Percentiles rank a stretch among this genome's conserved stretches.
These are phyloP conservation scores for Setomelanomma holmii DNA, from an alignment of 2,329 filamentous ascomycete genomes.

Conservation along the genomic window DNA sequence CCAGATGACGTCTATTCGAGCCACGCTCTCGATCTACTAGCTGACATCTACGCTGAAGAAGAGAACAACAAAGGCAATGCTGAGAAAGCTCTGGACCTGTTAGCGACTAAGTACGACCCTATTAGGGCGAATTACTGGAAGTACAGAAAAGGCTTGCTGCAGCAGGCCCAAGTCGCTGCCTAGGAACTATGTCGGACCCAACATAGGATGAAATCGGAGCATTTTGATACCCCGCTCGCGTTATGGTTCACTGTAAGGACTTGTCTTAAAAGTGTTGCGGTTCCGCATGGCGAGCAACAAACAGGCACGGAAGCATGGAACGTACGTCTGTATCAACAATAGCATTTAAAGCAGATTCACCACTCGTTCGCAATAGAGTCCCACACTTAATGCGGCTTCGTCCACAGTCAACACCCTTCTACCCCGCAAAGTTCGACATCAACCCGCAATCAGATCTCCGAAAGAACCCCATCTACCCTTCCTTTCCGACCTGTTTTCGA, in stretches of 20 bases:
- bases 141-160: constrained; percentile 63
- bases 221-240: constrained; percentile 31
- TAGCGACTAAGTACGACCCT: constrained; percentile 88
- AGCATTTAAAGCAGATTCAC: constrained; percentile 7
- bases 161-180: constrained; percentile 30
- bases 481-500: constrained; percentile 27
- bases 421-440: constrained; percentile 25
- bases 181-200: constrained; percentile 17
- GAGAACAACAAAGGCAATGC: constrained; percentile 67
- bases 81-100: constrained; percentile 71
- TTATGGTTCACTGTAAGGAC: constrained; percentile 9
- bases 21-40: constrained; percentile 73
- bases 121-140: constrained; percentile 93
- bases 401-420: constrained; percentile 26
- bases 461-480: constrained; percentile 10
- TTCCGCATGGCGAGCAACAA: constrained; percentile 19
- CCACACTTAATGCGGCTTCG: constrained; percentile 19
- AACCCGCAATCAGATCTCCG: constrained; percentile 11
- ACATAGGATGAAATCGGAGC: constrained; percentile 8
- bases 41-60: constrained; percentile 67
- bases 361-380: constrained; percentile 16
- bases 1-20: constrained; percentile 64
- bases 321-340: constrained; percentile 12
- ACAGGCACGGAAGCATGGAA: constrained; percentile 3
- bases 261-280: constrained; percentile 14